Evolutionary conservation across 2,329 filamentous ascomycete genomes (phyloP), one percentile per base, ranked within the genome.

Genomic region (Fusarium sp.): DNA sequence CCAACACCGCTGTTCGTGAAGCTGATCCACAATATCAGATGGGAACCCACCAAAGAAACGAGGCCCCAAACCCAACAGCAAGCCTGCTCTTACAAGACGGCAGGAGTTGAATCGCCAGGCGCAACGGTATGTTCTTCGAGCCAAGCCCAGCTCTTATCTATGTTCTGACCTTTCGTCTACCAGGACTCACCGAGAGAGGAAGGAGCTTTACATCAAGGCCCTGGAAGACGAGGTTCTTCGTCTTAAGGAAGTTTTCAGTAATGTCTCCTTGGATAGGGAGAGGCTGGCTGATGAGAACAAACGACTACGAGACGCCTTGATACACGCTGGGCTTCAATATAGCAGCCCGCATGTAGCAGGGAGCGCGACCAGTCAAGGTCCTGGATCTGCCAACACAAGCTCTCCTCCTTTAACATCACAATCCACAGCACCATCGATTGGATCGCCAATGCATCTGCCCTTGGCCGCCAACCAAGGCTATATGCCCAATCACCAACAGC

Each of bases 21-120:
- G 36, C 61, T 70, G 43, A 71, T 42, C n/a, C n/a, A 24, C 10
- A 7, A n/a, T 13, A 34, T 45, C 71, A 90, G 93, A 97, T 81
- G 93, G 92, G 41, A 90, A 95, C 72, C 84, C 90, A 8, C 88
- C 92, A 3, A 99, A 98, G 79, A 88, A 92, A 67, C 88, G 95
- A 76, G 95, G 95, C 2, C 95, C 95, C 0, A 98, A 98, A 75
- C 95, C 95, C 19, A 95, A 98, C 76, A 96, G 91, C 80, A 97
- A 96, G 74, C 95, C 95, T 15, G 94, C 95, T 40, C 80, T 97
- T 71, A 98, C 94, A 19, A 85, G 94, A 61, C 87, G 94, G 64
- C 95, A 98, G 74, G 94, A 98, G 76, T 81, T 98, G 60, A 98
- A 98, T 74, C 87, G 95, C 64, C 94, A 98, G 79, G 95, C 95